Conservation (phyloP, 805 yeast genomes). For the Metschnikowia shivogae region DNA sequence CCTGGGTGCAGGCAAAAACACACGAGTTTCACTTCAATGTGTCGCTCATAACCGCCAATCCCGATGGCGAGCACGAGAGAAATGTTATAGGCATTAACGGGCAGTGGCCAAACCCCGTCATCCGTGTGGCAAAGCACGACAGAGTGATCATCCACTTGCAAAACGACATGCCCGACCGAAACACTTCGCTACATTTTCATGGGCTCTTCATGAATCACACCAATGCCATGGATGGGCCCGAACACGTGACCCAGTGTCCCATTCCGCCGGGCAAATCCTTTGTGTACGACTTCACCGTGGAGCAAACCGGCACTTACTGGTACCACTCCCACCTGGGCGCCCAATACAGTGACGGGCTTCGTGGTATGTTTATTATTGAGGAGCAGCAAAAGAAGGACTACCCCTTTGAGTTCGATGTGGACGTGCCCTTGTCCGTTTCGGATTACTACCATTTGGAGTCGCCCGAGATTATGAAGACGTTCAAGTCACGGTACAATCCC, state of each 20-base stretch:
- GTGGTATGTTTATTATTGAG: constrained; percentile 65
- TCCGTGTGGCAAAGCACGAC: constrained; percentile 37
- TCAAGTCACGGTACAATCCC: constrained; percentile 66
- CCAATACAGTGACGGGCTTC: constrained; percentile 74
- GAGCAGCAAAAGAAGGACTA: constrained; percentile 36
- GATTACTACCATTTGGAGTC: constrained; percentile 64
- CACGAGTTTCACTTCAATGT: constrained; percentile 36
- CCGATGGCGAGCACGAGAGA: constrained; percentile 52
- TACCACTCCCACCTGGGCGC: constrained; percentile 76
- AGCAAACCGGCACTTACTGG: constrained; percentile 44
- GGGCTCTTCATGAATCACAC: constrained; percentile 40
- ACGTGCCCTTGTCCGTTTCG: constrained; percentile 49
- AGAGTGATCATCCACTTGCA: constrained; percentile 35
- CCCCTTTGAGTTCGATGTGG: constrained; percentile 63
- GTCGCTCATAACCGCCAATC: constrained; percentile 43
- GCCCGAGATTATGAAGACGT: constrained; percentile 41
- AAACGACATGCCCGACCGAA: constrained; percentile 30
- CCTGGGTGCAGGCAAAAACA: constrained; percentile 19
- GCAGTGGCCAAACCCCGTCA: constrained; percentile 42
- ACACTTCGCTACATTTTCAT: constrained; percentile 43
- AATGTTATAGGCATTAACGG: constrained; percentile 56
- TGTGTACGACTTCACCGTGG: constrained; percentile 32
- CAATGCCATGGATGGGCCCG: constrained; percentile 44
- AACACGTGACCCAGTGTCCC: constrained; percentile 45
- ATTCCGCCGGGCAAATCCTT: constrained; percentile 37